Evolutionary conservation across 78 protist species (phyloP).

Genomic region (Polysphondylium violaceum): DNA sequence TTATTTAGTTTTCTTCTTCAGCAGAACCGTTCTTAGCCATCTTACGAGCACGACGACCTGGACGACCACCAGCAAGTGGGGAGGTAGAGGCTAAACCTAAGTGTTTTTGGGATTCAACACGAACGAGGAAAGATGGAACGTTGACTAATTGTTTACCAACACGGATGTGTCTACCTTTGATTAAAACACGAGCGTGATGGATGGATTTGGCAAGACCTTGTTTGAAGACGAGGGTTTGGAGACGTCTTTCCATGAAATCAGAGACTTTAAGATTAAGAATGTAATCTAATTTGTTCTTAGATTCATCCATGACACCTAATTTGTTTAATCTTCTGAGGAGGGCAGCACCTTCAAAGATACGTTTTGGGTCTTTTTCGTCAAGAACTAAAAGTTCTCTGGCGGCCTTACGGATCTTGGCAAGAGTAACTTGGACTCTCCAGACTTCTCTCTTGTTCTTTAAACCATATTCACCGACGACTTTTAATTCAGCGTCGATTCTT

Average conservation of each 20-base stretch:
- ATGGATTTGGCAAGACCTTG: slow-evolving; percentile 97
- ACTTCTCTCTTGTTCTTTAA: slow-evolving; percentile 99
- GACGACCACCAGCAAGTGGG: slow-evolving; percentile 94
- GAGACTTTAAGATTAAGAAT: slow-evolving; percentile 96
- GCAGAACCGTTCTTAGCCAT: slow-evolving; percentile 25
- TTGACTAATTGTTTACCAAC: slow-evolving; percentile 99
- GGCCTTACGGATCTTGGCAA: slow-evolving; percentile 97
- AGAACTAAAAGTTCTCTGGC: slow-evolving; percentile 99
- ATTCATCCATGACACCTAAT: slow-evolving; percentile 97
- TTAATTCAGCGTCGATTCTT: slow-evolving; percentile 98
- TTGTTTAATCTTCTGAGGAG: slow-evolving; percentile 96
- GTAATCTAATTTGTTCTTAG: slow-evolving; percentile 97
- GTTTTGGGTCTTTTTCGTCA: slow-evolving; percentile 89
- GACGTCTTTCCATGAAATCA: slow-evolving; percentile 99
- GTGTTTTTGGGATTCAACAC: slow-evolving; percentile 98
- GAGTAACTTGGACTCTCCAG: slow-evolving; percentile 97
- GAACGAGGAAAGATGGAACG: slow-evolving; percentile 99
- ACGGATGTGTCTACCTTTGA: slow-evolving; percentile 99
- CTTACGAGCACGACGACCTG: slow-evolving; percentile 98
- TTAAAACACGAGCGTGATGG: slow-evolving; percentile 99
- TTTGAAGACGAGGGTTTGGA: slow-evolving; percentile 98
- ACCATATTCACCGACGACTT: slow-evolving; percentile 98
- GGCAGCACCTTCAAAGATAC: slow-evolving; percentile 98
- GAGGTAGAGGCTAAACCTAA: slow-evolving; percentile 95
- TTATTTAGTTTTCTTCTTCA: slow-evolving; percentile 57